Percentiles rank a stretch among this genome's conserved stretches.
Conservation (phyloP, 495 filamentous ascomycete species). For the Tirmania nivea region DNA sequence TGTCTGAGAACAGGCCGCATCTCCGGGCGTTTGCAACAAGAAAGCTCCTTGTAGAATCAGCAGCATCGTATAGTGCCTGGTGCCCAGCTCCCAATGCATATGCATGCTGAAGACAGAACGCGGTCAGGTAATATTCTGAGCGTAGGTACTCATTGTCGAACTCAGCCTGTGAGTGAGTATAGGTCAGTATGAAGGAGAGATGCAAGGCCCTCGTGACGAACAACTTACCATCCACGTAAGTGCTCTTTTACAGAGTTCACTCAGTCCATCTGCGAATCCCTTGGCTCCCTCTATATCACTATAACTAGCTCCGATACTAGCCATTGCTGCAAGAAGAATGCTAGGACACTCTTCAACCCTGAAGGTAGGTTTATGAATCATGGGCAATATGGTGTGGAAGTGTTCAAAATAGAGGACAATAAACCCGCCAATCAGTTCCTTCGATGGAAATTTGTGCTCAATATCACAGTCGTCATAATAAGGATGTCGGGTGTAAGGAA, state of each 20-base stretch:
- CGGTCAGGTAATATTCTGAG: slow-evolving; percentile 19
- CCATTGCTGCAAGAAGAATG: slow-evolving; percentile 19
- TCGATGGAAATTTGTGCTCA: slow-evolving; percentile 12
- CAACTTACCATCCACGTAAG: slow-evolving; percentile 19
- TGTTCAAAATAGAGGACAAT: slow-evolving; percentile 19
- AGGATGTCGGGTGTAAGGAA: slow-evolving; percentile 14
- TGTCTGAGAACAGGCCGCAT: slow-evolving; percentile 18
- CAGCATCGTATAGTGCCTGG: slow-evolving; percentile 19
- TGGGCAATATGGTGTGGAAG: slow-evolving; percentile 20
- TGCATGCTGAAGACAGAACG: slow-evolving; percentile 20
- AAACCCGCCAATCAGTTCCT: slow-evolving; percentile 15
- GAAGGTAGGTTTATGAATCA: slow-evolving; percentile 20
- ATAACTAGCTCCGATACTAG: slow-evolving; percentile 20
- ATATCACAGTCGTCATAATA: slow-evolving; percentile 15
- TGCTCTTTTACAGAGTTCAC: slow-evolving; percentile 20
- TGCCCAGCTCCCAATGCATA: slow-evolving; percentile 20
- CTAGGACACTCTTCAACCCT: slow-evolving; percentile 15
- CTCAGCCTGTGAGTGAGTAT: slow-evolving; percentile 11
- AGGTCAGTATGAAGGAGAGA: background rate
- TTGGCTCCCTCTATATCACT: slow-evolving; percentile 18
- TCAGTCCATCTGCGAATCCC: slow-evolving; percentile 17
- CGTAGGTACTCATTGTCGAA: slow-evolving; percentile 15
- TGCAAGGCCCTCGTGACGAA: background rate
- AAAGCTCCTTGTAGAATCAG: slow-evolving; percentile 18
- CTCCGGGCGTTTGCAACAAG: slow-evolving; percentile 20